phyloP scores from a whole-genome alignment of 352 stramenopile species.

The Phytophthora brassicae region DNA sequence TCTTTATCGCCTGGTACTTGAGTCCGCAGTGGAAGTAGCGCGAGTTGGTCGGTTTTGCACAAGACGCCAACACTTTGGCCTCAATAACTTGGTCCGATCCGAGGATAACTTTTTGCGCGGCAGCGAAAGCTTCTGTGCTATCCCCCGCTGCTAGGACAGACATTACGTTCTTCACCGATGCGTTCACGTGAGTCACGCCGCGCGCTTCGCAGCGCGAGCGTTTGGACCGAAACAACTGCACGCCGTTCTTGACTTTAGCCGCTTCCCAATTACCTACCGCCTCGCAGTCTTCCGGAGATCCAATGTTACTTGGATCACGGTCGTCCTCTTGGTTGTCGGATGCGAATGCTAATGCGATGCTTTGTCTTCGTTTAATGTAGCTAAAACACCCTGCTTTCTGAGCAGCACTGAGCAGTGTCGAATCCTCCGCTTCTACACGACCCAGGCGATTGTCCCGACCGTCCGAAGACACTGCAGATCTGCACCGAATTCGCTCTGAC shows the following conservation, averaged over 20 bases:
- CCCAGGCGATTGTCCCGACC: slow-evolving; percentile 6
- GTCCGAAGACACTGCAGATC: slow-evolving; percentile 22
- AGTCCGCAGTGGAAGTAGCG: slow-evolving; percentile 81
- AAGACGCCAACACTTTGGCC: slow-evolving; percentile 65
- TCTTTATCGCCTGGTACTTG: slow-evolving; percentile 84
- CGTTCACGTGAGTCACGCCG: slow-evolving; percentile 69
- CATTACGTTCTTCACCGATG: slow-evolving; percentile 86
- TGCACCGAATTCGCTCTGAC: slow-evolving; percentile 27
- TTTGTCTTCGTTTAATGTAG: slow-evolving; percentile 81
- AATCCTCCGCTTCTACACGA: slow-evolving; percentile 8
- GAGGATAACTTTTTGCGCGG: slow-evolving; percentile 63
- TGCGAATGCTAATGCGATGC: slow-evolving; percentile 72
- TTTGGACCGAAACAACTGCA: slow-evolving; percentile 71
- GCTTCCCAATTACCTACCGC: slow-evolving; percentile 51
- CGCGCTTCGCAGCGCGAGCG: slow-evolving; percentile 76
- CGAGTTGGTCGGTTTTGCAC: slow-evolving; percentile 53
- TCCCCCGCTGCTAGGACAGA: slow-evolving; percentile 57
- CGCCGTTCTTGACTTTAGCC: slow-evolving; percentile 65
- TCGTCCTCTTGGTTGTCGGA: slow-evolving; percentile 33
- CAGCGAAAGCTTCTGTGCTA: slow-evolving; percentile 54
- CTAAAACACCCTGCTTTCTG: slow-evolving; percentile 83
- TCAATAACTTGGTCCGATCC: slow-evolving; percentile 67
- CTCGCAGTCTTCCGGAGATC: slow-evolving; percentile 24
- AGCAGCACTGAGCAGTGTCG: slow-evolving; percentile 43
- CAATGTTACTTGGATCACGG: slow-evolving; percentile 35